Base-by-base conservation (phyloP, 371 early-diverging fungal genomes). In the Nematocida homosporus region DNA sequence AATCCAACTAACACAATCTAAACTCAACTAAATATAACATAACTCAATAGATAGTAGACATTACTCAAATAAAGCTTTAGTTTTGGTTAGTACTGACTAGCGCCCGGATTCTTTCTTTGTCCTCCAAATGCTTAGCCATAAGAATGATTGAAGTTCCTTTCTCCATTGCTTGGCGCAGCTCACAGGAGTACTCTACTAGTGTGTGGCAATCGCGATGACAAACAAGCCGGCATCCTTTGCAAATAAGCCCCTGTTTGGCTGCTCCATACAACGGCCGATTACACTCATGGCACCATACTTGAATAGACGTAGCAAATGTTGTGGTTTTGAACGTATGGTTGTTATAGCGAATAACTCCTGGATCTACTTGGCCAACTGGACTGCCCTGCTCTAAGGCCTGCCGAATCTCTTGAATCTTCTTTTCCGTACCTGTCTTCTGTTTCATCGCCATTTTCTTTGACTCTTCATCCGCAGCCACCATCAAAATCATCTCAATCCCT, bases 161-260 rank as follows among this genome's bases (percentile, higher is more conserved):
- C 23, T 68, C 79, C 65, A 84, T 66, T 5, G 82, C 82, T 38
- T 75, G 75, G 20, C 79, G 65, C 50, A 81, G 32, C 59, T 84
- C 85, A 75, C 85, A 84, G 10, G 80, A 78, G 5, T 72, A 61
- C 23, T 20, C 44, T 29, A 61, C 72, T 0, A 84, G 60, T 10
- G 83, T 66, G 77, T 83, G 82, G 56, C 85, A 84, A 2, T 57
- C 40, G 32, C 69, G 80, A 54, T 84, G 85, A 0, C 81, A 81
- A 47, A 77, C 63, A 52, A 81, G 61, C 20, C 65, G 44, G 56
- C 85, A 84, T 47, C 83, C 83, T 53, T 48, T 79, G 67, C 85
- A 84, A n/a, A 72, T 53, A 54, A 75, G 81, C 6, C 69, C 69
- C 23, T 68, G 69, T 38, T 42, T 56, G 3, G 1, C 37, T 5